phyloP scores from a whole-genome alignment of 164 flowering plant genomes.

The Magnolia officinalis region DNA sequence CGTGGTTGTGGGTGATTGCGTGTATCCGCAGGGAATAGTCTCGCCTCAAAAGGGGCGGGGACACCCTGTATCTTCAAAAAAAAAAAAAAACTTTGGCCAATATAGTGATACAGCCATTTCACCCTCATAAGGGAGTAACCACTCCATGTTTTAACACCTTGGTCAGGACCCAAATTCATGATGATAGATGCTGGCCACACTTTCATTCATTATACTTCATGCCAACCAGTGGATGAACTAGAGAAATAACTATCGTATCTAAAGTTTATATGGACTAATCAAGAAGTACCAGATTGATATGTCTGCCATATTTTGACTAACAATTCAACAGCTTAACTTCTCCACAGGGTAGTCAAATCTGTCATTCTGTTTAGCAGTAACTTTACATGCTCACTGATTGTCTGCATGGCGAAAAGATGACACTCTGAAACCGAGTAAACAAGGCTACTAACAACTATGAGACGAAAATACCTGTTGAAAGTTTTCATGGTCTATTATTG shows the following conservation, averaged over 20 bases:
- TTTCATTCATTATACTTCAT: neutral
- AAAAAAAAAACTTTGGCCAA: too few species aligned
- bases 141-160: too few species aligned
- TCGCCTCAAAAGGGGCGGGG: too few species aligned
- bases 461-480: slow-evolving; percentile 59
- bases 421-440: neutral
- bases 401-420: neutral
- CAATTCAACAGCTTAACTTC: neutral
- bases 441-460: neutral
- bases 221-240: neutral
- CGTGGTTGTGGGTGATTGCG: too few species aligned
- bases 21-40: too few species aligned
- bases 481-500: slow-evolving; percentile 67
- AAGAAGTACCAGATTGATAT: neutral
- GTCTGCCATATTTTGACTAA: neutral
- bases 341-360: neutral
- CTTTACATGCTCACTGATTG: neutral
- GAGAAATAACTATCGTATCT: neutral
- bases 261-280: neutral
- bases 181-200: too few species aligned
- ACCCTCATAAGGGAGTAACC: too few species aligned
- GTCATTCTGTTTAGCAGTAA: neutral
- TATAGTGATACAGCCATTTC: too few species aligned
- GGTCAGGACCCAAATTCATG: too few species aligned
- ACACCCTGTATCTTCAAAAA: too few species aligned